Conservation (phyloP, 1,139 yeast genomes). For the Pichia sp. region DNA sequence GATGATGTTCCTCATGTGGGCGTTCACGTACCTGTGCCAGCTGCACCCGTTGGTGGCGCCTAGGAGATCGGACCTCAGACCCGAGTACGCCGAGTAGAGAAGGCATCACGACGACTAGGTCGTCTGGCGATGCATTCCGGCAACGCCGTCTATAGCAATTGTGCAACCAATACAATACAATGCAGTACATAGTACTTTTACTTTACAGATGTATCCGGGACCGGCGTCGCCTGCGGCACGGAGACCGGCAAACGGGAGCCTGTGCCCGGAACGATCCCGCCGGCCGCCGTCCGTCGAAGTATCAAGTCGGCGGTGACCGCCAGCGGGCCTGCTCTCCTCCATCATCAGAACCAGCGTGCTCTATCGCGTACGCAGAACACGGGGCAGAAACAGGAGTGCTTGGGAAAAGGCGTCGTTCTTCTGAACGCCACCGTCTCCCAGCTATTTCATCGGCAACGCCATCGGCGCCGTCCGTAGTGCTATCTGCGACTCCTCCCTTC, state of each 20-base stretch:
- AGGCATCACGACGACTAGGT: too few species aligned
- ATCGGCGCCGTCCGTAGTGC: too few species aligned
- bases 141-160: too few species aligned
- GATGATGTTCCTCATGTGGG: conserved; percentile 95
- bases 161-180: too few species aligned
- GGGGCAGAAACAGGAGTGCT: conserved; percentile 73
- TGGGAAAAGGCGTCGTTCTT: not conserved
- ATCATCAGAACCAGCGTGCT: conserved; percentile 57
- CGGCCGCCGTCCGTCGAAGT: conserved; percentile 23
- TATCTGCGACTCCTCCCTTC: too few species aligned
- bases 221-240: not conserved
- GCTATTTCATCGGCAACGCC: too few species aligned
- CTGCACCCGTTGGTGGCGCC: conserved; percentile 80
- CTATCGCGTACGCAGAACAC: conserved; percentile 45
- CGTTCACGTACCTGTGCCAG: conserved; percentile 76
- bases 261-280: conserved; percentile 26
- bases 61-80: conserved; percentile 73
- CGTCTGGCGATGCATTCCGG: too few species aligned
- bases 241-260: too few species aligned
- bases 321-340: conserved; percentile 63
- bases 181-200: too few species aligned
- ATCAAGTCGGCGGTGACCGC: conserved; percentile 31
- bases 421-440: not conserved
- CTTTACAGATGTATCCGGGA: conserved; percentile 7
- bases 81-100: conserved; percentile 46